phyloP scores from a whole-genome alignment of 768 basidiomycete genomes.

The Boletus bicolor region DNA sequence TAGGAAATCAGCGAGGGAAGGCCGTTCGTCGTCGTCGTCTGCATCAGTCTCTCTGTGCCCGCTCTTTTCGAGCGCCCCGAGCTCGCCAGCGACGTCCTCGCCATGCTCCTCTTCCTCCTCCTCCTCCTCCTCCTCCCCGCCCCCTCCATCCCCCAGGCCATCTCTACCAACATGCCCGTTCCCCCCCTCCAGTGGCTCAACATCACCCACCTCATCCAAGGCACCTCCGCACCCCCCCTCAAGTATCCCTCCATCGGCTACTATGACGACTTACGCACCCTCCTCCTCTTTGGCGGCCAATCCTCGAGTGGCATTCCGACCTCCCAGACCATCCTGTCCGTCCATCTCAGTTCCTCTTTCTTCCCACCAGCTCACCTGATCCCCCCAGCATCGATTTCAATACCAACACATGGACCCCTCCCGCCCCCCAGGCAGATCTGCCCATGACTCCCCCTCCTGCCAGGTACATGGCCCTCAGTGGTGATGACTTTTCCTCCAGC shows the following conservation, averaged over 20 bases:
- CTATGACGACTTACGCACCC: constrained; percentile 44
- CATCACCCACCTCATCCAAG: constrained; percentile 53
- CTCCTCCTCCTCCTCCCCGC: constrained; percentile 12
- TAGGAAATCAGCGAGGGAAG: constrained; percentile 11
- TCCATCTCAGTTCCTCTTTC: background rate
- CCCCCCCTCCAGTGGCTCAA: constrained; percentile 63
- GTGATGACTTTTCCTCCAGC: constrained; percentile 75
- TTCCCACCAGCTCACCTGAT: constrained; percentile 3
- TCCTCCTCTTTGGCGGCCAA: constrained; percentile 77
- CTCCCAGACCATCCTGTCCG: constrained; percentile 67
- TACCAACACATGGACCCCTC: constrained; percentile 57
- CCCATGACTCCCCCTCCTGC: constrained; percentile 50
- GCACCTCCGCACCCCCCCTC: constrained; percentile 55
- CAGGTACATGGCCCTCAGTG: constrained; percentile 61
- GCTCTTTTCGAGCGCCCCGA: constrained; percentile 29
- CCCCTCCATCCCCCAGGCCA: constrained; percentile 40
- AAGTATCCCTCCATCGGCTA: constrained; percentile 71
- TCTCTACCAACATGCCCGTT: constrained; percentile 48
- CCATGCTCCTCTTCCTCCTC: constrained; percentile 6
- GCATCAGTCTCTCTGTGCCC: constrained; percentile 1
- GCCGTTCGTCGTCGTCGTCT: constrained; percentile 8
- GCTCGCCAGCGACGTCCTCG: constrained; percentile 1
- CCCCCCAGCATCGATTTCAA: constrained; percentile 56
- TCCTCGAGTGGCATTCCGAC: constrained; percentile 61
- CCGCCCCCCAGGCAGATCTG: constrained; percentile 50